Conservation (phyloP, 169 alveolate genomes). For the Theileria orientalis region DNA sequence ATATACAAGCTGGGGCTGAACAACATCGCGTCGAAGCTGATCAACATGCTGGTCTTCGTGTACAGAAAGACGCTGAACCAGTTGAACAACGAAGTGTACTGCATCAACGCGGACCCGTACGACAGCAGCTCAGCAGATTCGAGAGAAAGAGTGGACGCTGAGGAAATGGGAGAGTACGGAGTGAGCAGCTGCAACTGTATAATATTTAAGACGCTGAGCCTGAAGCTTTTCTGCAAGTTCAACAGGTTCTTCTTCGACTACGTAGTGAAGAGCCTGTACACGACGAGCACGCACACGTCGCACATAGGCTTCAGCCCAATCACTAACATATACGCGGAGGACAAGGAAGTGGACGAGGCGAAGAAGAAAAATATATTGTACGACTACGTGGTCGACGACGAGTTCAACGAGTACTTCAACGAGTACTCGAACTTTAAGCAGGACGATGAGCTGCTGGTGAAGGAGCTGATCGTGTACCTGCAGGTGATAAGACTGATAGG, state of each 20-base stretch:
- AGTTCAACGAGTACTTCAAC: constrained; percentile 4
- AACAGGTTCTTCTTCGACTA: constrained; percentile 8
- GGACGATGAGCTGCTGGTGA: not conserved
- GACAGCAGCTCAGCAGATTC: not conserved
- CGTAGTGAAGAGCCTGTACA: constrained; percentile 12
- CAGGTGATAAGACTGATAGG: constrained; percentile 58
- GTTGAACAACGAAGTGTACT: constrained; percentile 4
- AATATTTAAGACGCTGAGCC: constrained; percentile 16
- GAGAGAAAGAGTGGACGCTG: not conserved
- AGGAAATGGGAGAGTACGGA: not conserved
- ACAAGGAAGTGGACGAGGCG: not conserved
- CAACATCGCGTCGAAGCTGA: constrained; percentile 30
- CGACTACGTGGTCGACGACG: constrained; percentile 18
- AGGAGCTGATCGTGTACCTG: constrained; percentile 44
- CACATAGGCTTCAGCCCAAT: not conserved
- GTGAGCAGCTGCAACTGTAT: constrained; percentile 50
- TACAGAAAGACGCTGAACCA: constrained; percentile 25
- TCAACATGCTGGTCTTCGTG: constrained; percentile 21
- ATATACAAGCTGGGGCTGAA: constrained; percentile 47
- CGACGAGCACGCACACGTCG: not conserved
- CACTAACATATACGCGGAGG: not conserved
- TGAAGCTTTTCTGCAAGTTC: constrained; percentile 32
- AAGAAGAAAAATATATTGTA: not conserved
- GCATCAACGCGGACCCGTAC: not conserved
- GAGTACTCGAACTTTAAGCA: constrained; percentile 1